Evolutionary conservation across 1,139 yeast genomes (phyloP).

Genomic region (Taphrina pruni): DNA sequence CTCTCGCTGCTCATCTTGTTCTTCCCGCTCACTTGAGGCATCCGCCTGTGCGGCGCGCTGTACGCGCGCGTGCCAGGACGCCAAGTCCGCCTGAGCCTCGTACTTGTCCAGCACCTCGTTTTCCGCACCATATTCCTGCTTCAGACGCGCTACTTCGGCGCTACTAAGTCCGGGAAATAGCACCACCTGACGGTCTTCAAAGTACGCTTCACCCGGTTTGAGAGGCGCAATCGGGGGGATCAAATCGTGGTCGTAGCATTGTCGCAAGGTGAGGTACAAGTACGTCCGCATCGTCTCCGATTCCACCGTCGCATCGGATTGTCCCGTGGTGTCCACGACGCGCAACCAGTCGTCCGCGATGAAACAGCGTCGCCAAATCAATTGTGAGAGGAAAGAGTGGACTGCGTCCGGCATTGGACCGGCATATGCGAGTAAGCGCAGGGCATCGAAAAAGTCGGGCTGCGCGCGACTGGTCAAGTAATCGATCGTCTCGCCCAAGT

Average conservation of each 20-base stretch:
- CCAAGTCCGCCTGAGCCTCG: conserved; percentile 49
- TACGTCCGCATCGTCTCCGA: conserved; percentile 44
- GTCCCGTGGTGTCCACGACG: conserved; percentile 55
- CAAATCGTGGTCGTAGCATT: conserved; percentile 3
- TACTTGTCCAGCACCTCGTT: conserved; percentile 47
- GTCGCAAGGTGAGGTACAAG: conserved; percentile 11
- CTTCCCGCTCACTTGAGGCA: background rate
- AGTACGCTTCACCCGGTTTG: conserved; percentile 14
- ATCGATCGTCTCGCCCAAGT: conserved; percentile 61
- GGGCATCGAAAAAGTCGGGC: conserved; percentile 54
- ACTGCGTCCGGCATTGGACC: conserved; percentile 29
- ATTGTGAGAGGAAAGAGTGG: conserved; percentile 19
- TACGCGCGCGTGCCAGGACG: conserved; percentile 53
- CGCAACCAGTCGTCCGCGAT: conserved; percentile 65
- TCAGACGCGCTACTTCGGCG: conserved; percentile 48
- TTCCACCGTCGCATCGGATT: conserved; percentile 58
- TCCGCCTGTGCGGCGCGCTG: conserved; percentile 53
- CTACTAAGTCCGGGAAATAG: conserved; percentile 21
- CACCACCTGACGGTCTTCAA: conserved; percentile 12
- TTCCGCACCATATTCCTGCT: conserved; percentile 50
- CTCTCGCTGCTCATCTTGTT: background rate
- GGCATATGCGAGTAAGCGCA: conserved; percentile 52
- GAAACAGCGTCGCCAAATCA: conserved; percentile 69
- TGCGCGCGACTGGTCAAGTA: conserved; percentile 61
- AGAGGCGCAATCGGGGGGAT: background rate